A percentile compares a stretch with the other conserved stretches of the same genome.
phyloP scores from a whole-genome alignment of 1,284 basidiomycete species.

The Filobasidium uniguttulatum region DNA sequence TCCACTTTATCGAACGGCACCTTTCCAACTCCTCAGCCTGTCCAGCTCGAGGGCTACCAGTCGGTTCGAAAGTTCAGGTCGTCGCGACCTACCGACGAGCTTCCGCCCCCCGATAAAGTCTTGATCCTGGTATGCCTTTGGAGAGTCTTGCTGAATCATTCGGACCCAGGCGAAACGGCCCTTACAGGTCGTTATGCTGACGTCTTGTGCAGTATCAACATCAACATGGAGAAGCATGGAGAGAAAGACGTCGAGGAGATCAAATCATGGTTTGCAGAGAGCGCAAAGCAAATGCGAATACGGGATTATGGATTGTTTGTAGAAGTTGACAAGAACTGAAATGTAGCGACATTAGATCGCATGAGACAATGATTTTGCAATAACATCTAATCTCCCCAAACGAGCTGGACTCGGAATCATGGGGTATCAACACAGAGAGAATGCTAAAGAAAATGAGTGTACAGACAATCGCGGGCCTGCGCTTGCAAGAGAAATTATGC shows the following conservation, averaged over 20 bases:
- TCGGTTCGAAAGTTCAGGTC: slow-evolving; percentile 61
- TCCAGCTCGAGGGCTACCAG: slow-evolving; percentile 56
- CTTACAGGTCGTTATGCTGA: slow-evolving; percentile 48
- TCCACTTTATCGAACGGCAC: slow-evolving; percentile 24
- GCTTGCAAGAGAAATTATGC: background rate
- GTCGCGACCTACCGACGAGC: slow-evolving; percentile 28
- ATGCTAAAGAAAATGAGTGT: too few relatives aligned
- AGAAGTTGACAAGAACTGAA: slow-evolving; percentile 15
- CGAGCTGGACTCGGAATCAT: too few relatives aligned
- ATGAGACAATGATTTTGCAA: too few relatives aligned
- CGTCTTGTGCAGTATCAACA: slow-evolving; percentile 66
- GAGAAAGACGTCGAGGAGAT: slow-evolving; percentile 28
- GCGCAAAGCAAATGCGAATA: slow-evolving; percentile 52
- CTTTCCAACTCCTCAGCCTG: slow-evolving; percentile 44
- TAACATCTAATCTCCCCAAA: too few relatives aligned
- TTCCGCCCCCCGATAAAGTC: slow-evolving; percentile 48
- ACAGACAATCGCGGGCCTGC: background rate
- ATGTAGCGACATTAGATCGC: too few relatives aligned
- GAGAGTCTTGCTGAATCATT: slow-evolving; percentile 42
- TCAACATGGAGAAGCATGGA: slow-evolving; percentile 35
- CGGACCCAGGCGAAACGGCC: background rate
- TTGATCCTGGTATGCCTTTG: slow-evolving; percentile 65
- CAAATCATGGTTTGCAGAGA: slow-evolving; percentile 45
- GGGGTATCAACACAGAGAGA: too few relatives aligned
- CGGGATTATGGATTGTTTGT: slow-evolving; percentile 60